Evolutionary conservation across 176 grass and related monocot species (phyloP).

Genomic region (Aegilops umbellulata): DNA sequence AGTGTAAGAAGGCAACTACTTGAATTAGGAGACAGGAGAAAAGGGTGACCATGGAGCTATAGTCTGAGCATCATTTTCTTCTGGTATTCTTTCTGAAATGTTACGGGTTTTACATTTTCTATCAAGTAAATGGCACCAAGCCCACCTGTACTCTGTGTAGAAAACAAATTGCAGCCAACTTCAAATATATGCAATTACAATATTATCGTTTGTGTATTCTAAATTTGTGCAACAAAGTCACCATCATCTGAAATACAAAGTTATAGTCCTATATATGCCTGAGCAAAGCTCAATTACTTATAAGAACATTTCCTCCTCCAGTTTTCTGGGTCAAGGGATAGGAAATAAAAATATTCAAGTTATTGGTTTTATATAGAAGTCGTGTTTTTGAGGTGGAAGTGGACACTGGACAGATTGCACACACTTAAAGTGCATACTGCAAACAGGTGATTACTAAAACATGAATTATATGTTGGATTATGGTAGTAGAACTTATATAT

Average conservation of each 20-base stretch:
- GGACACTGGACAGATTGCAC: neutral
- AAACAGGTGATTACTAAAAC: neutral
- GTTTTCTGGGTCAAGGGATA: neutral
- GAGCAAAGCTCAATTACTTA: neutral
- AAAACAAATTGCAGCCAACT: constrained; percentile 4
- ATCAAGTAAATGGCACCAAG: constrained; percentile 22
- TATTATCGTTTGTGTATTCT: neutral
- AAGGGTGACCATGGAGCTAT: neutral
- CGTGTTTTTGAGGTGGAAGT: neutral
- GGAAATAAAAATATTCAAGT: neutral
- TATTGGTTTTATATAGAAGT: neutral
- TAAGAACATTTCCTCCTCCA: neutral
- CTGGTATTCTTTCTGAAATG: constrained; percentile 2
- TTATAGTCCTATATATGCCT: neutral
- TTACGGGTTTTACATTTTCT: neutral
- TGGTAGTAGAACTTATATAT: constrained; percentile 8
- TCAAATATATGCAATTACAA: constrained; percentile 1
- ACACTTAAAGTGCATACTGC: neutral
- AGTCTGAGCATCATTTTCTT: constrained; percentile 3
- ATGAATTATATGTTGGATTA: neutral
- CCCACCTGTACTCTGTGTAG: constrained; percentile 3
- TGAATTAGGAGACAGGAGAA: neutral
- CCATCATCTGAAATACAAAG: neutral
- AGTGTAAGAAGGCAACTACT: neutral
- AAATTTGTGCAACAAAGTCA: neutral